Percentiles rank a stretch among this genome's conserved stretches.
Evolutionary conservation across 148 eudicot species (phyloP).

Genomic region (Beta vulgaris): DNA sequence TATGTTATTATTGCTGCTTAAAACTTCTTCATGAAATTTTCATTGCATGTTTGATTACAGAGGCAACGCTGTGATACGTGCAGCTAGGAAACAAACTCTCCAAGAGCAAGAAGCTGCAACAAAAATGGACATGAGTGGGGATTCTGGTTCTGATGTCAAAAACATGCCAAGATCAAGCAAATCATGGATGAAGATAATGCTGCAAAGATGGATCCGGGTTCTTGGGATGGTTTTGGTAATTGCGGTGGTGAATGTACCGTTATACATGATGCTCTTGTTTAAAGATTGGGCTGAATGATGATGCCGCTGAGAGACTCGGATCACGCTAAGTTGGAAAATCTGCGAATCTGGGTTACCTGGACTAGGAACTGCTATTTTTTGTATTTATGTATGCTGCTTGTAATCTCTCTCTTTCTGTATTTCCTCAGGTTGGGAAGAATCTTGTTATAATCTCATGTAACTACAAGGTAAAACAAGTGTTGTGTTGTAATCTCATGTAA

Average conservation of each 20-base stretch:
- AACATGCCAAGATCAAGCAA: constrained; percentile 37
- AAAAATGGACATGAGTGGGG: constrained; percentile 41
- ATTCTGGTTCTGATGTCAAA: constrained; percentile 15
- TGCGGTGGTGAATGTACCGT: constrained; percentile 73
- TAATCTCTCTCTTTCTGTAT: neutral
- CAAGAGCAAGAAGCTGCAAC: constrained; percentile 41
- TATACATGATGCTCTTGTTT: constrained; percentile 80
- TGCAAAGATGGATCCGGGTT: constrained; percentile 50
- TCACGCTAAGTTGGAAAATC: neutral
- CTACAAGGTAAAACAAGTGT: neutral
- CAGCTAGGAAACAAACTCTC: constrained; percentile 51
- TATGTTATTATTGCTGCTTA: neutral
- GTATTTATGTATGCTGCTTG: too few species aligned
- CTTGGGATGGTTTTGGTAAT: constrained; percentile 47
- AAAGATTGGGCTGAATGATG: constrained; percentile 63
- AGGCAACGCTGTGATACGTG: constrained; percentile 79
- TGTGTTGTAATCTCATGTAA: neutral
- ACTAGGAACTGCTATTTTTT: too few species aligned
- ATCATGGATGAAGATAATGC: constrained; percentile 38
- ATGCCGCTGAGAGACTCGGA: neutral
- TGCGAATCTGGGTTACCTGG: neutral
- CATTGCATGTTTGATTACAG: constrained; percentile 26
- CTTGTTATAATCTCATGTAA: neutral
- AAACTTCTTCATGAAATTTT: neutral
- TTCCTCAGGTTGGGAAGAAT: neutral